Evolutionary conservation across 73 alveolate species (phyloP), one percentile per base, ranked within the genome.

Genomic region (Stentor roeselii): DNA sequence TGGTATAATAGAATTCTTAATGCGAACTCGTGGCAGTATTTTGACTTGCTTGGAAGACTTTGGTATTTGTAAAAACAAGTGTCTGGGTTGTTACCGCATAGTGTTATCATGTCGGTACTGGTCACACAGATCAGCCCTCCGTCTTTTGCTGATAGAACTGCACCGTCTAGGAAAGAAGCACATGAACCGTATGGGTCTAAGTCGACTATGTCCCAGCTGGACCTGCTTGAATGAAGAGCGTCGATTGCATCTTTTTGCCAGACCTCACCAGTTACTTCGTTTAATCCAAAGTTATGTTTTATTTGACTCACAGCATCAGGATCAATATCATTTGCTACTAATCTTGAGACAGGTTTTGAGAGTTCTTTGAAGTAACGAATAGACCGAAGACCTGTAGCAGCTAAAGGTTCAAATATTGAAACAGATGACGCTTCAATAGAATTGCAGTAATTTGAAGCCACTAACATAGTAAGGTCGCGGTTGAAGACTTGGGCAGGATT

Each of bases 141-240:
- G 74, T 87, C 88, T 60, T 89, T 92, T 2, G 93, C 75, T 21
- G 96, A 86, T 75, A 89, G 95, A 30, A 95, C 88, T 14, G 97
- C 91, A 60, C 97, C 91, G 74, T 96, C 99, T n/a, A 96, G 84
- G 86, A 94, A 96, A 30, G 97, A 96, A 30, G 92, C 92, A 35
- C 97, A 97, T 0, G 99, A 89, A 3, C 99, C 99, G 75, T 96
- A 96, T 0, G 99, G 99, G 82, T 96, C 99, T 40, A 96, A 82
- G 84, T 96, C 99, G 36, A 96, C 86, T 34, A 96, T 88, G 89
- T 96, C 98, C 75, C 90, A 94, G 76, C 75, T 41, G 36, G 76
- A 84, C 76, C 93, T 89, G 58, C 32, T 50, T 40, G 41, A 42
- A 82, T 94, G 86, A 97, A 96, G 87, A 82, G 92, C 83, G 60